These are phyloP conservation scores for Hyaloperonospora arabidopsidis DNA, from an alignment of 352 stramenopile genomes.

Conservation along the genomic window DNA sequence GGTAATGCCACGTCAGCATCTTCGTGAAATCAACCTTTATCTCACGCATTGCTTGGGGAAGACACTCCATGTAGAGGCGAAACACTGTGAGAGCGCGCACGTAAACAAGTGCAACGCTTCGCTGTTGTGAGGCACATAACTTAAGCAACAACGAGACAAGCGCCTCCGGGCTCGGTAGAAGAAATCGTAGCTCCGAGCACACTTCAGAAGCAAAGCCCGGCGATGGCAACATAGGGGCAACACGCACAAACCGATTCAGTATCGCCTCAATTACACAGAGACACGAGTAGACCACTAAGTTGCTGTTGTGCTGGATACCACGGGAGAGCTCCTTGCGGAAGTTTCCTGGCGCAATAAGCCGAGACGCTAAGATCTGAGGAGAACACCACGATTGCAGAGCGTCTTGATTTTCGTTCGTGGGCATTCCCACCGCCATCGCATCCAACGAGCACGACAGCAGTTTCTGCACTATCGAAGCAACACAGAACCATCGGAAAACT, in stretches of 20 bases:
- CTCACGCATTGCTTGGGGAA: conserved; percentile 68
- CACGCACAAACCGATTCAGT: conserved; percentile 44
- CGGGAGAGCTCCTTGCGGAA: conserved; percentile 77
- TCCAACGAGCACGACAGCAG: conserved; percentile 50
- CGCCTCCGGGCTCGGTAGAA: conserved; percentile 68
- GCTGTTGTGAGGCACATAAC: conserved; percentile 40
- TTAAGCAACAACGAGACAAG: conserved; percentile 76
- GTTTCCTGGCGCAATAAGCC: conserved; percentile 58
- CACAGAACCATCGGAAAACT: conserved; percentile 72
- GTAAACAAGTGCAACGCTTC: conserved; percentile 53
- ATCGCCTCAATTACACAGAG: conserved; percentile 60
- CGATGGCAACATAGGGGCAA: conserved; percentile 23
- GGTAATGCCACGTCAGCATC: conserved; percentile 50
- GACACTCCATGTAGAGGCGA: conserved; percentile 62
- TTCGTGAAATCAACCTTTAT: conserved; percentile 84
- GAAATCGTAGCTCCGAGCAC: conserved; percentile 54
- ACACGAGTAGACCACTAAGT: conserved; percentile 65
- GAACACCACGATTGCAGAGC: conserved; percentile 35
- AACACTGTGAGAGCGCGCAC: conserved; percentile 67
- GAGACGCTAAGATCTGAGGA: conserved; percentile 41
- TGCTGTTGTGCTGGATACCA: conserved; percentile 66
- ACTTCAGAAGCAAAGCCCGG: conserved; percentile 30
- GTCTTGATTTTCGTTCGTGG: conserved; percentile 7
- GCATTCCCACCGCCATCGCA: conserved; percentile 23
- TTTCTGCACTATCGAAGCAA: conserved; percentile 62